phyloP scores from a whole-genome alignment of 345 rosid genomes.

The Brassica juncea region DNA sequence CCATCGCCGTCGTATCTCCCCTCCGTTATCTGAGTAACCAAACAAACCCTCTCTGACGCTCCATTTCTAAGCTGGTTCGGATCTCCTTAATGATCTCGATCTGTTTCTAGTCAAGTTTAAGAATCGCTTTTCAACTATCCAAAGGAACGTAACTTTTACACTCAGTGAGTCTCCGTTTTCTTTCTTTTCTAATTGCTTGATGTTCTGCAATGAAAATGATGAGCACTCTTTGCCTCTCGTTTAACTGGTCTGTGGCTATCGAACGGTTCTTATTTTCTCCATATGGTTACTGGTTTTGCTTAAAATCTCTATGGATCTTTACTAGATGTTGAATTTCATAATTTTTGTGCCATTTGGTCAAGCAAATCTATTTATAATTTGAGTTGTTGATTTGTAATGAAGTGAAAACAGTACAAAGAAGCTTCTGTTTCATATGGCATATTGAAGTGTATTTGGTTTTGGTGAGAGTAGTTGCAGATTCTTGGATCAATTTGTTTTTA shows the following conservation, averaged over 20 bases:
- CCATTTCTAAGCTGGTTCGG: too few species aligned
- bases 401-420: neutral
- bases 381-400: too few species aligned
- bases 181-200: neutral
- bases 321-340: neutral
- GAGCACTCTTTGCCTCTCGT: neutral
- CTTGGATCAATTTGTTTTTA: neutral
- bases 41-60: neutral
- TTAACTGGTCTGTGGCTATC: neutral
- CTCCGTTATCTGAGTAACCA: conserved; percentile 4
- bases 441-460: neutral
- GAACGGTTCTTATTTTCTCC: neutral
- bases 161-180: neutral
- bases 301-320: neutral
- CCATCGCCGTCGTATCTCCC: conserved; percentile 6
- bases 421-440: neutral
- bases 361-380: too few species aligned
- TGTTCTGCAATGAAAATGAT: neutral
- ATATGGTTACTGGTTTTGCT: too few species aligned
- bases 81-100: neutral
- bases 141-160: neutral
- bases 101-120: neutral
- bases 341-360: too few species aligned
- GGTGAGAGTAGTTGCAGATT: neutral
- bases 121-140: neutral